Evolutionary conservation across 371 early-diverging fungal species (phyloP).

Genomic region (Rhizopus delemar): DNA sequence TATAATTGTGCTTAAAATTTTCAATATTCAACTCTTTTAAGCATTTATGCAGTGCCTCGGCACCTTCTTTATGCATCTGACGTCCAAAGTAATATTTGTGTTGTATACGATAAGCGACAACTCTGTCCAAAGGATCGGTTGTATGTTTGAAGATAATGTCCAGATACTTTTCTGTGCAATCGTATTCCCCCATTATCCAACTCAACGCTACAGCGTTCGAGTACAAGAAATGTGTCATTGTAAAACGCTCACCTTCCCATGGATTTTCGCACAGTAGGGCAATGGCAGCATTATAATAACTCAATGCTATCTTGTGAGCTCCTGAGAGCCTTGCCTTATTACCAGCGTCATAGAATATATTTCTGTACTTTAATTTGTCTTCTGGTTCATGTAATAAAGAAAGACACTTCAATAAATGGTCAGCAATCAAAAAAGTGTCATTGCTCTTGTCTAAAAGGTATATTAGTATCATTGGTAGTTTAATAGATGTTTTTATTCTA

Average conservation of each 20-base stretch:
- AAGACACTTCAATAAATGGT: constrained; percentile 44
- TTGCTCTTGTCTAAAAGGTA: constrained; percentile 17
- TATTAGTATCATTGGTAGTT: neutral
- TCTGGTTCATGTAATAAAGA: constrained; percentile 22
- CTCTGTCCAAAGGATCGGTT: constrained; percentile 36
- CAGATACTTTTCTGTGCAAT: constrained; percentile 30
- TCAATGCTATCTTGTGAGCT: constrained; percentile 43
- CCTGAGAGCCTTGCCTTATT: constrained; percentile 40
- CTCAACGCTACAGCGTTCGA: constrained; percentile 38
- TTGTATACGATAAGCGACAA: constrained; percentile 39
- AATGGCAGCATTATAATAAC: constrained; percentile 40
- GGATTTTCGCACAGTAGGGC: constrained; percentile 12
- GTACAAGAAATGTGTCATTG: constrained; percentile 29
- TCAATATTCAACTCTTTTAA: constrained; percentile 33
- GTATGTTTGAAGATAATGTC: constrained; percentile 34
- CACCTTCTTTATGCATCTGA: constrained; percentile 38
- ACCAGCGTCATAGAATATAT: constrained; percentile 38
- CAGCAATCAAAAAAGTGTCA: constrained; percentile 40
- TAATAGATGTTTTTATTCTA: neutral
- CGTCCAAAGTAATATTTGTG: constrained; percentile 37
- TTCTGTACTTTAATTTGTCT: constrained; percentile 23
- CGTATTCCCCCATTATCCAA: constrained; percentile 44
- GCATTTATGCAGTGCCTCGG: constrained; percentile 28
- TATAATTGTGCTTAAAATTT: constrained; percentile 11
- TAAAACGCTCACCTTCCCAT: constrained; percentile 27